Percentiles rank a stretch among this genome's conserved stretches.
Conservation (phyloP, 441 rosid species). For the Pelargonium fulgidum region DNA sequence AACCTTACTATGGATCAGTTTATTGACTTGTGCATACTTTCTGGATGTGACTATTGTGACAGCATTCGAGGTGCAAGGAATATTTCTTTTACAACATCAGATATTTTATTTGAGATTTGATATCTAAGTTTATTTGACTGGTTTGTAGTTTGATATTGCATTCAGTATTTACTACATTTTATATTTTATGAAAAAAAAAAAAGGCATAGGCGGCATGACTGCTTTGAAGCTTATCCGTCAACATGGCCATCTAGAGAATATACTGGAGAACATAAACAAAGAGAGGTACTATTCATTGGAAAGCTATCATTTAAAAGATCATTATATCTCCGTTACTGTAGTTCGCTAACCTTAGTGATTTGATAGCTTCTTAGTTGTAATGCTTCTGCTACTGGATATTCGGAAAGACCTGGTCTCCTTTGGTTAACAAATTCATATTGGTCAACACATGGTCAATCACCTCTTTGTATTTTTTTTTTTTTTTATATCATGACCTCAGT, state of each 20-base stretch:
- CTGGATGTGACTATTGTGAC: conserved; percentile 97
- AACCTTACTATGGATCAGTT: conserved; percentile 91
- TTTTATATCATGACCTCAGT: no score
- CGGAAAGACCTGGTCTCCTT: no score
- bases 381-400: background rate
- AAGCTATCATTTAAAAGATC: no score
- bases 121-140: no score
- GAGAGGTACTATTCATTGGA: conserved; percentile 46
- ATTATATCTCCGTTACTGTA: no score
- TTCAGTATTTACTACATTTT: background rate
- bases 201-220: conserved; percentile 89
- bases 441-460: background rate
- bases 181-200: no score
- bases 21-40: conserved; percentile 89
- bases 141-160: no score
- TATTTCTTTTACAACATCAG: no score
- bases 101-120: no score
- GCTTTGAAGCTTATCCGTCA: conserved; percentile 92
- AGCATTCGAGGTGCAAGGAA: conserved; percentile 98
- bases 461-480: no score
- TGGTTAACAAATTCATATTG: no score
- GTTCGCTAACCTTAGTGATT: background rate
- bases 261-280: conserved; percentile 73
- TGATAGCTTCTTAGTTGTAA: no score
- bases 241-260: conserved; percentile 75